Evolutionary conservation across 2,329 filamentous ascomycete genomes (phyloP).

Genomic region (Aspergillus sp.): DNA sequence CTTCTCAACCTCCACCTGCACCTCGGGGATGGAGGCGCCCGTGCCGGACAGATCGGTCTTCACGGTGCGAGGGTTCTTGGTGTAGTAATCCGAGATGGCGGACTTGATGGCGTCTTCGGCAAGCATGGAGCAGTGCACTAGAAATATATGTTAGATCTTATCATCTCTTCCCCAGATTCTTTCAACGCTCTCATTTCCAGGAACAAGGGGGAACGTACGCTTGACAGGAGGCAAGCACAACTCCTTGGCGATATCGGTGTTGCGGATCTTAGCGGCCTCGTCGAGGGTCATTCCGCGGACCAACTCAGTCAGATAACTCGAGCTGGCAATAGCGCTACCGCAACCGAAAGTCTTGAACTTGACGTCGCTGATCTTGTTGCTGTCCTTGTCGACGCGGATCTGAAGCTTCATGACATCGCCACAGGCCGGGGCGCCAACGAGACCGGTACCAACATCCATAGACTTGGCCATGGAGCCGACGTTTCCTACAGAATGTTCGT

Average conservation of each 20-base stretch:
- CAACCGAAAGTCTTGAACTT: constrained; percentile 99
- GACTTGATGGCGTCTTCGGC: constrained; percentile 92
- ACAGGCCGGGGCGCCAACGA: constrained; percentile 87
- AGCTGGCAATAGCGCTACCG: constrained; percentile 90
- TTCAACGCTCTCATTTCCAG: not conserved
- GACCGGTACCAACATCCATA: constrained; percentile 80
- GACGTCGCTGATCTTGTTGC: constrained; percentile 87
- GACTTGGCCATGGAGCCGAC: constrained; percentile 74
- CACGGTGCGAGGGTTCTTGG: constrained; percentile 78
- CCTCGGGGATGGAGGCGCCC: constrained; percentile 64
- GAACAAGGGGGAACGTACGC: constrained; percentile 56
- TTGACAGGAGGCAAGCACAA: constrained; percentile 89
- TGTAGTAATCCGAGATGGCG: constrained; percentile 87
- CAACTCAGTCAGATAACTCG: constrained; percentile 90
- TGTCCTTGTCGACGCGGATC: constrained; percentile 86
- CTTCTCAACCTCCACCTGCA: constrained; percentile 51
- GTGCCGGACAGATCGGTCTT: constrained; percentile 77
- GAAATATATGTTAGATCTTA: not conserved
- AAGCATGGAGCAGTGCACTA: constrained; percentile 89
- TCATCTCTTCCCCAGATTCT: not conserved
- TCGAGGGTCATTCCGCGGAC: constrained; percentile 96
- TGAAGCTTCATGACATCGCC: constrained; percentile 94
- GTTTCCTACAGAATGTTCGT: constrained; percentile 1
- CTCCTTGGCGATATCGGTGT: constrained; percentile 98
- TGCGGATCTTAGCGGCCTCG: constrained; percentile 87